Conservation (phyloP, 805 yeast species). For the Yarrowia deformans region DNA sequence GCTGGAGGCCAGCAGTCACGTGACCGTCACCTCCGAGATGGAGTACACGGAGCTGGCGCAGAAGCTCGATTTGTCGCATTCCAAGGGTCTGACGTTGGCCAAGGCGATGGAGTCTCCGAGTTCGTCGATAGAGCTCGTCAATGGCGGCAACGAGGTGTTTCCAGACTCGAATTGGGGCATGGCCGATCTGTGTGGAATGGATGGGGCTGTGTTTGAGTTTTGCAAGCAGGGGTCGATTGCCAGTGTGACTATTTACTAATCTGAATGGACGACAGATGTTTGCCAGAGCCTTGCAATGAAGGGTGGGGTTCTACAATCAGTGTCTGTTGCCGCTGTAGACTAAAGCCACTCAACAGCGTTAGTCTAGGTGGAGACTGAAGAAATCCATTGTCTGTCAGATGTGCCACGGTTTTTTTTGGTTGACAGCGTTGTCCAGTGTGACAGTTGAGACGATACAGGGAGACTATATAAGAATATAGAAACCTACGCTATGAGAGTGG, state of each 20-base stretch:
- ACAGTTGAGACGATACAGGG: too few relatives aligned
- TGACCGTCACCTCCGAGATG: conserved; percentile 22
- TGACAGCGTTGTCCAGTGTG: too few relatives aligned
- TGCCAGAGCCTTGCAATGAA: too few relatives aligned
- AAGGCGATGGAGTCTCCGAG: conserved; percentile 28
- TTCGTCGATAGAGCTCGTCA: conserved; percentile 26
- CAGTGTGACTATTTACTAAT: conserved; percentile 22
- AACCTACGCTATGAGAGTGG: too few relatives aligned
- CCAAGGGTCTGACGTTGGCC: conserved; percentile 23
- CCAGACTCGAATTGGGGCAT: conserved; percentile 34
- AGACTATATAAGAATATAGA: too few relatives aligned
- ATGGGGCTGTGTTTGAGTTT: conserved; percentile 29
- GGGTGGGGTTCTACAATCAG: too few relatives aligned
- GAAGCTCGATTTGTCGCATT: conserved; percentile 13
- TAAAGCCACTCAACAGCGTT: too few relatives aligned
- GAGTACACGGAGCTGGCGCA: conserved; percentile 26
- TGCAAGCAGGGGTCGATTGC: conserved; percentile 26
- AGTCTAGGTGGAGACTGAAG: too few relatives aligned
- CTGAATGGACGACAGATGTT: background rate
- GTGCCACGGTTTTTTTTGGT: too few relatives aligned
- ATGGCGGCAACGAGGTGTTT: conserved; percentile 20
- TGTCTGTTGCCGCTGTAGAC: too few relatives aligned
- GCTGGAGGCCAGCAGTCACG: background rate
- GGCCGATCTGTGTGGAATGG: conserved; percentile 33
- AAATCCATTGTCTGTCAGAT: too few relatives aligned